Evolutionary conservation across 164 flowering plant species (phyloP).

Genomic region (Chimonanthus praecox): DNA sequence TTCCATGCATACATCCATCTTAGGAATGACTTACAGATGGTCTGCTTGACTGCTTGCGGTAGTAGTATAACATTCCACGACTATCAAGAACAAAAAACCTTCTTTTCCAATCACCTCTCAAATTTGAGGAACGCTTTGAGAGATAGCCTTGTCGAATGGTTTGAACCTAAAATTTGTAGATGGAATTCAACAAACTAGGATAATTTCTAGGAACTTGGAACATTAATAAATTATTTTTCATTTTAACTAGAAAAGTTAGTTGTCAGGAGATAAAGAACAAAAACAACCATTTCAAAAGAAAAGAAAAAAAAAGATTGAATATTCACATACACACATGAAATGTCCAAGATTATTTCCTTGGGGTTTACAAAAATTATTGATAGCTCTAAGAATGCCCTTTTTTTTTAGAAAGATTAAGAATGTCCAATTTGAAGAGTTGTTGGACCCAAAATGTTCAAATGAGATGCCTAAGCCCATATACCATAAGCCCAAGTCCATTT

Average conservation of each 20-base stretch:
- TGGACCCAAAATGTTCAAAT: no score
- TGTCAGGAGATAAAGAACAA: background rate
- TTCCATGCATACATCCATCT: background rate
- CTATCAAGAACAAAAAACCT: slow-evolving; percentile 95
- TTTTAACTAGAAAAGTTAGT: background rate
- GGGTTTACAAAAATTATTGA: no score
- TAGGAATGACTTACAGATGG: slow-evolving; percentile 60
- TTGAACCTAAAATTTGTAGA: slow-evolving; percentile 60
- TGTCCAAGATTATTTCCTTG: background rate
- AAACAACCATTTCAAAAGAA: background rate
- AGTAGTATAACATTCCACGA: slow-evolving; percentile 92
- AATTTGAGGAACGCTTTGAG: slow-evolving; percentile 87
- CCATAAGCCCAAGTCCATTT: no score
- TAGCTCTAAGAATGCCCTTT: no score
- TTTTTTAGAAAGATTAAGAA: no score
- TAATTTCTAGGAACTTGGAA: background rate
- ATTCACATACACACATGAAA: background rate
- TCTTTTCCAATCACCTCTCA: slow-evolving; percentile 97
- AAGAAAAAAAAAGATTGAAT: background rate
- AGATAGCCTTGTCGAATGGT: slow-evolving; percentile 97
- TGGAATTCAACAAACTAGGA: background rate
- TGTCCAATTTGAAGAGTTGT: no score
- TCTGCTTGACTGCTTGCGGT: slow-evolving; percentile 66
- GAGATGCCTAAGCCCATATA: no score
- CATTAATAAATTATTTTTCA: background rate